Conservation (phyloP, 192 early-diverging fungal species). For the Lobosporangium transversale region DNA sequence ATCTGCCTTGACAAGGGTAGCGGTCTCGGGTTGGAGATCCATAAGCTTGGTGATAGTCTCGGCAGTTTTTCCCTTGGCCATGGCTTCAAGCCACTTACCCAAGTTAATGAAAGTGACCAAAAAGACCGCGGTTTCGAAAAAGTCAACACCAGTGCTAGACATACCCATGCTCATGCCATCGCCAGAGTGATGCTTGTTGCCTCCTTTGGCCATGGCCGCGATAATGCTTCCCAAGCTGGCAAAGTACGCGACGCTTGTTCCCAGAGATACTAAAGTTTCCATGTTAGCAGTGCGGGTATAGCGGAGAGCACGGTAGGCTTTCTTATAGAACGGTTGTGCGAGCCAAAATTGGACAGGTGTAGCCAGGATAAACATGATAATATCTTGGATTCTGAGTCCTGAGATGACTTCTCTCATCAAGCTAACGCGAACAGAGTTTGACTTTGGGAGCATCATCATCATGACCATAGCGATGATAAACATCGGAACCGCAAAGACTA, state of each 20-base stretch:
- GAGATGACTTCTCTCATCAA: slow-evolving; percentile 63
- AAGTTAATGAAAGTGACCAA: slow-evolving; percentile 84
- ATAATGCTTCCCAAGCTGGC: slow-evolving; percentile 68
- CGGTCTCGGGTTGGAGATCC: slow-evolving; percentile 78
- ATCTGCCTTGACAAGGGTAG: slow-evolving; percentile 65
- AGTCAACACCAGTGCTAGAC: slow-evolving; percentile 52
- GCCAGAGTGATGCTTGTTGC: slow-evolving; percentile 19
- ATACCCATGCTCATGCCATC: slow-evolving; percentile 13
- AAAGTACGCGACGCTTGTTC: slow-evolving; percentile 77
- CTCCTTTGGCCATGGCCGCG: slow-evolving; percentile 51
- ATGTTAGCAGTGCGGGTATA: slow-evolving; percentile 77
- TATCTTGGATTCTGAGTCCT: slow-evolving; percentile 63
- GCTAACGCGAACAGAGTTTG: slow-evolving; percentile 52
- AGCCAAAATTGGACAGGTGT: slow-evolving; percentile 81
- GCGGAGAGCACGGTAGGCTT: slow-evolving; percentile 69
- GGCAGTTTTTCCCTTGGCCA: slow-evolving; percentile 82
- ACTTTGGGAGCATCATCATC: slow-evolving; percentile 69
- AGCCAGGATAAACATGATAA: slow-evolving; percentile 67
- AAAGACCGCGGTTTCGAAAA: slow-evolving; percentile 83
- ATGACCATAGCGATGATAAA: slow-evolving; percentile 79
- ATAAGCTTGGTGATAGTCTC: slow-evolving; percentile 81
- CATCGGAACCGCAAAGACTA: slow-evolving; percentile 74
- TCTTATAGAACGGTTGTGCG: slow-evolving; percentile 73
- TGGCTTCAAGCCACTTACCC: slow-evolving; percentile 83
- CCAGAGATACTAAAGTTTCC: slow-evolving; percentile 82